A percentile compares a stretch with the other conserved stretches of the same genome.
Conservation (phyloP, 805 yeast genomes). For the Yamadazyma sp. region DNA sequence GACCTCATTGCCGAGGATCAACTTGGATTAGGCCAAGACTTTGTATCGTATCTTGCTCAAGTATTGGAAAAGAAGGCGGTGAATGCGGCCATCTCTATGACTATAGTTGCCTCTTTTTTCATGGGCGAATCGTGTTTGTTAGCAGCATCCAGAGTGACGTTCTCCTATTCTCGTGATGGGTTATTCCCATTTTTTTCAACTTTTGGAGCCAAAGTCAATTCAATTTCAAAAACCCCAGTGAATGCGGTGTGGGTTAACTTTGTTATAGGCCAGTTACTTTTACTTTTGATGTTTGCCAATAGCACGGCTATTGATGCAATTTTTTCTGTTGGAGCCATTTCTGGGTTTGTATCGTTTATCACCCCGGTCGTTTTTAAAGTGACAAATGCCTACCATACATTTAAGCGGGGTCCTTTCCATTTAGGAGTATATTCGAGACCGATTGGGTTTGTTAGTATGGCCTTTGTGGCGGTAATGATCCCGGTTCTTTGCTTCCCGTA, state of each 20-base stretch:
- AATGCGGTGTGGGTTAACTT: slow-evolving; percentile 63
- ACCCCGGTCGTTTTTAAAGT: slow-evolving; percentile 61
- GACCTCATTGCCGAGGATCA: slow-evolving; percentile 46
- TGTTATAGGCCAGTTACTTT: slow-evolving; percentile 52
- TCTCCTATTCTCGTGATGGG: slow-evolving; percentile 67
- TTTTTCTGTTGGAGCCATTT: slow-evolving; percentile 71
- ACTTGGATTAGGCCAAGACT: slow-evolving; percentile 57
- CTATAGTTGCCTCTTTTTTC: slow-evolving; percentile 40
- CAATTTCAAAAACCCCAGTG: slow-evolving; percentile 58
- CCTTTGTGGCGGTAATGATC: slow-evolving; percentile 54
- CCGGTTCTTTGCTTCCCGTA: slow-evolving; percentile 61
- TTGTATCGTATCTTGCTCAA: slow-evolving; percentile 54
- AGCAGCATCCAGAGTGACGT: slow-evolving; percentile 66
- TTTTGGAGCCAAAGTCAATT: slow-evolving; percentile 51
- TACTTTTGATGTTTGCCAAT: slow-evolving; percentile 62
- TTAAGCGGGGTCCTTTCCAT: slow-evolving; percentile 67
- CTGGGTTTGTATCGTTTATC: slow-evolving; percentile 66
- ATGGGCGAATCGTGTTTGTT: slow-evolving; percentile 51
- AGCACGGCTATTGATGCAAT: slow-evolving; percentile 67
- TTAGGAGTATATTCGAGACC: slow-evolving; percentile 54
- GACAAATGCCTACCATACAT: slow-evolving; percentile 51
- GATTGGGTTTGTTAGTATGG: slow-evolving; percentile 47
- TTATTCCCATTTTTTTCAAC: slow-evolving; percentile 56
- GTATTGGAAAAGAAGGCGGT: slow-evolving; percentile 41
- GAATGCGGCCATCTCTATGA: slow-evolving; percentile 36